Conservation (phyloP, 1,284 basidiomycete species). For the Boletus calvinii region DNA sequence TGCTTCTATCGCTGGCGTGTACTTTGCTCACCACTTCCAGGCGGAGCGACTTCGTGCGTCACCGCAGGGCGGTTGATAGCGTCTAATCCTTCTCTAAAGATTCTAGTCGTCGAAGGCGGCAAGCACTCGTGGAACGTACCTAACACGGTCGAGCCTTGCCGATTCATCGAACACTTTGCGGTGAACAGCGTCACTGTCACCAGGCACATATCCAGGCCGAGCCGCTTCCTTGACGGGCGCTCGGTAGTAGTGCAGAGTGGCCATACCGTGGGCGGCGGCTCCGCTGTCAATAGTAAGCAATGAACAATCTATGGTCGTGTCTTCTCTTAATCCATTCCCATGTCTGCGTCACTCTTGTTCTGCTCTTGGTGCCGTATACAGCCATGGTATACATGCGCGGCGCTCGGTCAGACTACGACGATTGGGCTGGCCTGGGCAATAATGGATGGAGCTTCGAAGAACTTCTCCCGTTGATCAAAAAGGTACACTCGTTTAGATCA, state of each 20-base stretch:
- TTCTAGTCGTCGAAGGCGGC: constrained; percentile 19
- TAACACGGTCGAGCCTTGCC: constrained; percentile 4
- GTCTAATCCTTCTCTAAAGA: constrained; percentile 20
- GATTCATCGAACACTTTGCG: background rate
- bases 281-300: constrained; percentile 5
- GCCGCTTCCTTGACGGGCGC: constrained; percentile 5
- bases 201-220: constrained; percentile 2
- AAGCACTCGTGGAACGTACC: constrained; percentile 10
- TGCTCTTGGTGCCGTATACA: constrained; percentile 19
- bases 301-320: too few relatives aligned
- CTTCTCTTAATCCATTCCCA: background rate
- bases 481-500: background rate
- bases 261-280: constrained; percentile 5
- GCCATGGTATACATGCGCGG: constrained; percentile 55
- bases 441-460: constrained; percentile 47
- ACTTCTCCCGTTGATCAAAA: constrained; percentile 10
- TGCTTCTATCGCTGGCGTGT: too few relatives aligned
- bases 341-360: background rate
- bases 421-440: constrained; percentile 51
- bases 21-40: too few relatives aligned
- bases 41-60: constrained; percentile 16
- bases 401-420: constrained; percentile 55
- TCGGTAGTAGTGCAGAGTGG: constrained; percentile 1
- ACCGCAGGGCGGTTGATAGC: constrained; percentile 18
- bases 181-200: constrained; percentile 1